Evolutionary conservation across 2,329 filamentous ascomycete genomes (phyloP).

Genomic region (Apiospora sp.): DNA sequence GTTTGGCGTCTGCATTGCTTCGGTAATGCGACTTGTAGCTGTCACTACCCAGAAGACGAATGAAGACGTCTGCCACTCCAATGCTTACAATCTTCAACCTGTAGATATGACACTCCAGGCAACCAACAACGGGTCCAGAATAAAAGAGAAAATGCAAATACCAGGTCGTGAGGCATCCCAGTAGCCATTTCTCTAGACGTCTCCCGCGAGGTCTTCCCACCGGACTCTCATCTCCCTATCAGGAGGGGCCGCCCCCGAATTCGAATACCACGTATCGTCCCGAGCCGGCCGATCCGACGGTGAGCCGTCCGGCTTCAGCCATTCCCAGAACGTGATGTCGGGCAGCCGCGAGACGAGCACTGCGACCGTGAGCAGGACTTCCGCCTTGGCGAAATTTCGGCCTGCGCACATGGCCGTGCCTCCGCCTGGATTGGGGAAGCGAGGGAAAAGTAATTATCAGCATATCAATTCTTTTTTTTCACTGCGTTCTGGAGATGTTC

Average conservation of each 20-base stretch:
- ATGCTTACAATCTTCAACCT: too few relatives aligned
- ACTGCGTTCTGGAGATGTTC: too few relatives aligned
- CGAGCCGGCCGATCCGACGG: slow-evolving; percentile 23
- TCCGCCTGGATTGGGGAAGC: too few relatives aligned
- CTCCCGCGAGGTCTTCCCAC: background rate
- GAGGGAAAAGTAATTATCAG: too few relatives aligned
- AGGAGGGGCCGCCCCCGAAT: slow-evolving; percentile 23
- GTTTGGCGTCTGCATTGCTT: background rate
- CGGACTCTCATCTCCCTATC: slow-evolving; percentile 27
- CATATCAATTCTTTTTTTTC: too few relatives aligned
- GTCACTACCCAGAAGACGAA: background rate
- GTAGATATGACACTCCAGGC: too few relatives aligned
- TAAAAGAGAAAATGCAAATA: too few relatives aligned
- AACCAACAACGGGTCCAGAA: too few relatives aligned
- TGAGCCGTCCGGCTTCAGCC: slow-evolving; percentile 26
- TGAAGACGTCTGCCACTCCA: background rate
- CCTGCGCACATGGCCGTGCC: slow-evolving; percentile 30
- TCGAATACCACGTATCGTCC: slow-evolving; percentile 23
- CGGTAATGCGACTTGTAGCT: background rate
- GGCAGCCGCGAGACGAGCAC: slow-evolving; percentile 38
- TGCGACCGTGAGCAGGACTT: slow-evolving; percentile 46
- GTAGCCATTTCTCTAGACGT: too few relatives aligned
- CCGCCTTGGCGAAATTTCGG: slow-evolving; percentile 48
- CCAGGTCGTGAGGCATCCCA: too few relatives aligned
- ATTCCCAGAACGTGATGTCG: slow-evolving; percentile 40